Conservation (phyloP, 2,329 filamentous ascomycete species). For the Pseudogymnoascus sp. region DNA sequence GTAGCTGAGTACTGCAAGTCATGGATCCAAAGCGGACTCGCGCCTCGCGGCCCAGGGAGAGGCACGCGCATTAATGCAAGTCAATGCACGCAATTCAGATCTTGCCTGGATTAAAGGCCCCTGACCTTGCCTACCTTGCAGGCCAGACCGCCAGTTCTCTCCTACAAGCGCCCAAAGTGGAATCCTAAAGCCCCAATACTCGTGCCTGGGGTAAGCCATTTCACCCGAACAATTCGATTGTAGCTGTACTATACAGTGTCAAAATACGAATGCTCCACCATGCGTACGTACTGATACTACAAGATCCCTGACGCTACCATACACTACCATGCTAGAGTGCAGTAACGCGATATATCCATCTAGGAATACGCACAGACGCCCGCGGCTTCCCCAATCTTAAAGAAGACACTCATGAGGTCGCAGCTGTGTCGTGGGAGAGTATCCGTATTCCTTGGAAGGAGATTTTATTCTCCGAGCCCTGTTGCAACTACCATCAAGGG, state of each 20-base stretch:
- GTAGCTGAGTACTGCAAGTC: background rate
- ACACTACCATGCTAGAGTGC: slow-evolving; percentile 1
- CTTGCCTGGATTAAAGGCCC: slow-evolving; percentile 18
- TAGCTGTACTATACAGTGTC: background rate
- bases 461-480: slow-evolving; percentile 4
- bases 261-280: slow-evolving; percentile 1
- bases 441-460: slow-evolving; percentile 4
- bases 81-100: slow-evolving; percentile 9
- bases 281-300: background rate
- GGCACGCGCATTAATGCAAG: slow-evolving; percentile 4
- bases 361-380: background rate
- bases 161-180: slow-evolving; percentile 10
- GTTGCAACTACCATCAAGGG: background rate
- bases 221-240: slow-evolving; percentile 1
- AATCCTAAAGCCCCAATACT: background rate
- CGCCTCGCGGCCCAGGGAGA: background rate
- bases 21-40: background rate
- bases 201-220: background rate
- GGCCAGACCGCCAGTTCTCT: slow-evolving; percentile 29
- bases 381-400: background rate
- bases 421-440: slow-evolving; percentile 8
- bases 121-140: slow-evolving; percentile 18
- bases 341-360: slow-evolving; percentile 2
- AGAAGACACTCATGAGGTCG: slow-evolving; percentile 4
- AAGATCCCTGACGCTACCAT: background rate